Base-by-base conservation (phyloP, 768 basidiomycete species). In the Lactarius hatsudake region DNA sequence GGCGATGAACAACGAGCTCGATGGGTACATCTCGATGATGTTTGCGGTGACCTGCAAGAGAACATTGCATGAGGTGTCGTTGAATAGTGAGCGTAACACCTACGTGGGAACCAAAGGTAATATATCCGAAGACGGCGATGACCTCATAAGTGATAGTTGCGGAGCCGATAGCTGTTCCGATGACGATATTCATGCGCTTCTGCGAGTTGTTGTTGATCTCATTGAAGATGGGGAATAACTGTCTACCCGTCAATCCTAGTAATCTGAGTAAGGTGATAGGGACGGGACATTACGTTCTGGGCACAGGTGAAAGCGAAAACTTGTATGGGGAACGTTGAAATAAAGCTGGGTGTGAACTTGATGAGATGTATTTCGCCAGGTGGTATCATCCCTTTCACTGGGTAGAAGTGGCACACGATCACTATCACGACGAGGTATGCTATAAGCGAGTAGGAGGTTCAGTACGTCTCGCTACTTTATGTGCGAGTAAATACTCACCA, bases 161-260 rank as follows among this genome's bases (percentile, higher is more conserved):
- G 26, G 86, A 81, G 17, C 96, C 96, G 71, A 99, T 95, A 7
- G 94, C 91, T 0, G 89, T 81, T 12, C 88, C 88, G 59, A 98
- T 91, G 68, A 98, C 84, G n/a, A 83, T 80, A 76, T 97, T 96
- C 86, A 98, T 87, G 43, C 92, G 85, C 55, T 77, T 72, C 75
- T 97, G 96, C 2, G 87, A 86, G 75, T 96, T 97, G 36, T 79
- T 79, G 71, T 83, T 83, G 40, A 98, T 81, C 77, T 98, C 96
- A 75, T 98, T 98, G 79, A 89, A 96, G 61, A 97, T 87, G 2
- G 94, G 93, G 78, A 98, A 97, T 20, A 98, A 78, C 93, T 98
- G 71, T 66, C 36, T 40, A 36, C 34, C 45, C 54, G 30, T 65
- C 69, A 48, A 65, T 61, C 32, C 30, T 23, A 64, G 58, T 48